Base-by-base conservation (phyloP, 2,329 filamentous ascomycete genomes). In the Trichoderma koningii region DNA sequence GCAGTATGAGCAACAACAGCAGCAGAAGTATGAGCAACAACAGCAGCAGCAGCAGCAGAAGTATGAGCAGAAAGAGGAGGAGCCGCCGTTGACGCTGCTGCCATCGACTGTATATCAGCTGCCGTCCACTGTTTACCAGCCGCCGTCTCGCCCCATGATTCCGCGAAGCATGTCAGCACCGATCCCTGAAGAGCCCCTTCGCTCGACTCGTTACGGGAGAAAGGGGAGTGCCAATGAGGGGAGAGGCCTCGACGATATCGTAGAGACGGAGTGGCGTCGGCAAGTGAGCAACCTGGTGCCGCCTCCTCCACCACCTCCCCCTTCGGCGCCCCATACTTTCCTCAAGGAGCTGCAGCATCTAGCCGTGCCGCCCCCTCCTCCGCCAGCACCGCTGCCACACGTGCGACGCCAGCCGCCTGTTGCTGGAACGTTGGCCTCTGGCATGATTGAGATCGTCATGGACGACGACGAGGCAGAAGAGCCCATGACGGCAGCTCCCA, bases 371-470 rank as follows among this genome's bases (percentile, higher is more conserved):
- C 86, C 86, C 0, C 86, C 87, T 0, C 87, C 87, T 0, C 87
- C 87, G 1, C 86, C 86, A 0, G 82, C 85, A 1, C 86, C 86
- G 0, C 74, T 87, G 4, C 83, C 83, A 0, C 76, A 81, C 59
- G 77, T 52, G 72, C 77, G 50, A 75, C 77, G 41, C 70, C 74
- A 64, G 23, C 30, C 77, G 2, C 76, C 77, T 7, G 72, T 82
- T 52, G 79, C 81, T 67, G 80, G 82, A 66, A 79, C 79, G 2
- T 69, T 80, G 17, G 81, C 79, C 7, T 82, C 84, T 0, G 85
- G 83, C 5, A 83, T 86, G 71, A 88, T 89, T 68, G 86, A 89
- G 73, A 87, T 89, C 67, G 85, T 89, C 56, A 87, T 87, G 82
- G 86, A 89, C 68, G 84, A 87, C 2, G 83, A 86, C 6, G 80